phyloP scores from a whole-genome alignment of 257 asterid species.

The Leonotis leonurus region DNA sequence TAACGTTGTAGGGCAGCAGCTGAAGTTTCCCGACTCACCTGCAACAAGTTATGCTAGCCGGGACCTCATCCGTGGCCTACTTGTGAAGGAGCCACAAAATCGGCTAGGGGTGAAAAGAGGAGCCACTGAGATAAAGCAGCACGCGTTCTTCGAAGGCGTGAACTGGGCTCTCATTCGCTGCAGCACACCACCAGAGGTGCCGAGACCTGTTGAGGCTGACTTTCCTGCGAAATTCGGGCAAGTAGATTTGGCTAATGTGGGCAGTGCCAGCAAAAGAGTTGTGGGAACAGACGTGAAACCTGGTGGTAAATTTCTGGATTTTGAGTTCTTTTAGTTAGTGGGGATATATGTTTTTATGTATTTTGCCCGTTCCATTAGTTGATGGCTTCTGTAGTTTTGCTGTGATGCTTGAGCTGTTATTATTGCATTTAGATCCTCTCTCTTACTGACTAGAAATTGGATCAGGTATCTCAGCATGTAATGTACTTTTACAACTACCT shows the following conservation, averaged over 20 bases:
- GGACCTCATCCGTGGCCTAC: conserved; percentile 71
- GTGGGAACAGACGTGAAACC: conserved; percentile 49
- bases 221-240: conserved; percentile 46
- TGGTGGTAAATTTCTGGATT: conserved; percentile 82
- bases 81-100: conserved; percentile 75
- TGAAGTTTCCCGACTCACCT: conserved; percentile 73
- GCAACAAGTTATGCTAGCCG: conserved; percentile 69
- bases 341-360: conserved; percentile 12
- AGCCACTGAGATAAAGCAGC: conserved; percentile 81
- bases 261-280: conserved; percentile 44
- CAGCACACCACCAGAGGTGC: conserved; percentile 85
- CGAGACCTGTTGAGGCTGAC: conserved; percentile 61
- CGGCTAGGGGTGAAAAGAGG: conserved; percentile 78
- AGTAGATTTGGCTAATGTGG: conserved; percentile 40
- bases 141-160: conserved; percentile 75
- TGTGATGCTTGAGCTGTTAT: not conserved
- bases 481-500: conserved; percentile 7
- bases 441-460: not conserved
- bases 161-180: conserved; percentile 89
- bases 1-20: conserved; percentile 71
- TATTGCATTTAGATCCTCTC: not conserved
- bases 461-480: conserved; percentile 8
- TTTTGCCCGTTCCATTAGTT: conserved; percentile 4
- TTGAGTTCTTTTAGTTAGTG: conserved; percentile 70
- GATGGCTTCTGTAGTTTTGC: conserved; percentile 10